Conservation (phyloP, 2,329 filamentous ascomycete species). For the Aureobasidium vineae region DNA sequence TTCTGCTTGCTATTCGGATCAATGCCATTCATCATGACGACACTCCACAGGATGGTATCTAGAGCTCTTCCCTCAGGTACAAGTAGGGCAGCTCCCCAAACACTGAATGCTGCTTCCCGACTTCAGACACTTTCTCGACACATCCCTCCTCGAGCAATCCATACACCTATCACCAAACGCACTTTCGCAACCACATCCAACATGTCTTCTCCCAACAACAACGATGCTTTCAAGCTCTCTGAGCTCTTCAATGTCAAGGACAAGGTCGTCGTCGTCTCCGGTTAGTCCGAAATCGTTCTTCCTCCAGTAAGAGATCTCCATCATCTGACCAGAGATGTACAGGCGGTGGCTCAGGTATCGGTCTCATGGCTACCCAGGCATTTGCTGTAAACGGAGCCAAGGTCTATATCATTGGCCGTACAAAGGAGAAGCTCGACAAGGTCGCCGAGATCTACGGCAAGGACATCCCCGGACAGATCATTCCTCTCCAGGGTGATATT, state of each 20-base stretch:
- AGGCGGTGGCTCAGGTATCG: slow-evolving; percentile 48
- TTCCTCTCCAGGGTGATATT: slow-evolving; percentile 48
- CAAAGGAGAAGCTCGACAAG: slow-evolving; percentile 50
- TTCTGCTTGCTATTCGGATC: not conserved
- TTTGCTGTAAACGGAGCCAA: slow-evolving; percentile 41
- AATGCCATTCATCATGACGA: slow-evolving; percentile 8
- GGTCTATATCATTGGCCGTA: slow-evolving; percentile 51
- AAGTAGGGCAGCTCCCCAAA: slow-evolving; percentile 12
- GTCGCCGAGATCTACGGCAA: slow-evolving; percentile 47
- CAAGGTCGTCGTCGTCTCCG: slow-evolving; percentile 46
- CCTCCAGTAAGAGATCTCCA: not conserved
- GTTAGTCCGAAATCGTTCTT: slow-evolving; percentile 27
- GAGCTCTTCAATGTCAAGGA: slow-evolving; percentile 42
- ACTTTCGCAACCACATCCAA: slow-evolving; percentile 22
- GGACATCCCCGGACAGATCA: slow-evolving; percentile 48
- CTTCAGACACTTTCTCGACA: slow-evolving; percentile 19
- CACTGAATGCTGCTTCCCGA: slow-evolving; percentile 10
- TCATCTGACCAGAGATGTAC: not conserved
- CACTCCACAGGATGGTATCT: not conserved
- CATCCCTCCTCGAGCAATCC: slow-evolving; percentile 11
- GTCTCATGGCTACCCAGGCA: slow-evolving; percentile 48
- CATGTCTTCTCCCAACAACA: slow-evolving; percentile 36
- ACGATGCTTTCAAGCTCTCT: slow-evolving; percentile 38
- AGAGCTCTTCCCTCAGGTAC: not conserved
- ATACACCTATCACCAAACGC: not conserved